Conservation (phyloP, 805 yeast genomes). For the Pichia cephalocereana region DNA sequence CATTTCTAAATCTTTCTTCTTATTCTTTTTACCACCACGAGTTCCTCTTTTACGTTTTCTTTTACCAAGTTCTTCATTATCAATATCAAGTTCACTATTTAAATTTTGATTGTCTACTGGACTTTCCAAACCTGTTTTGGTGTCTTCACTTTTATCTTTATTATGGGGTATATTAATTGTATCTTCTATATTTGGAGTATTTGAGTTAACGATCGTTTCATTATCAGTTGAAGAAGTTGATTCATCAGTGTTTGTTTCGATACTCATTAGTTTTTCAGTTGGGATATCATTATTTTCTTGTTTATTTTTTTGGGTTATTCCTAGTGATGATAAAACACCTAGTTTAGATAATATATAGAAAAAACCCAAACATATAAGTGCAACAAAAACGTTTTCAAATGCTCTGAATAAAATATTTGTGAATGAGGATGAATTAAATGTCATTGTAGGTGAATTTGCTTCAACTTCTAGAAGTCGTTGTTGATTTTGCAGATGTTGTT, state of each 20-base stretch:
- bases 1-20: slow-evolving; percentile 22
- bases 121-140: slow-evolving; percentile 1
- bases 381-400: slow-evolving; percentile 42
- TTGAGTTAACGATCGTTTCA: too few relatives aligned
- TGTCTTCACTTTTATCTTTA: too few relatives aligned
- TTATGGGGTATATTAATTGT: too few relatives aligned
- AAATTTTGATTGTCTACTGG: slow-evolving; percentile 1
- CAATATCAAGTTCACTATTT: background rate
- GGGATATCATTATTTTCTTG: background rate
- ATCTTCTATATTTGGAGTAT: too few relatives aligned
- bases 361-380: slow-evolving; percentile 29
- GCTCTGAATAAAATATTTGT: slow-evolving; percentile 19
- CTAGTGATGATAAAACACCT: slow-evolving; percentile 27
- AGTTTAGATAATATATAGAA: slow-evolving; percentile 30
- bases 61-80: slow-evolving; percentile 3
- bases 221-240: too few relatives aligned
- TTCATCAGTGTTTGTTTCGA: too few relatives aligned
- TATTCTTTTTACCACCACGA: slow-evolving; percentile 69
- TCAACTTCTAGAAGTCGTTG: background rate
- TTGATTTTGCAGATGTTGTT: background rate
- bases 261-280: background rate
- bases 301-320: background rate
- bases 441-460: slow-evolving; percentile 9
- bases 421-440: slow-evolving; percentile 15
- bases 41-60: slow-evolving; percentile 76